Percentiles rank a stretch among this genome's conserved stretches.
Evolutionary conservation across 2,329 filamentous ascomycete genomes (phyloP).

Genomic region (Alternaria solani): DNA sequence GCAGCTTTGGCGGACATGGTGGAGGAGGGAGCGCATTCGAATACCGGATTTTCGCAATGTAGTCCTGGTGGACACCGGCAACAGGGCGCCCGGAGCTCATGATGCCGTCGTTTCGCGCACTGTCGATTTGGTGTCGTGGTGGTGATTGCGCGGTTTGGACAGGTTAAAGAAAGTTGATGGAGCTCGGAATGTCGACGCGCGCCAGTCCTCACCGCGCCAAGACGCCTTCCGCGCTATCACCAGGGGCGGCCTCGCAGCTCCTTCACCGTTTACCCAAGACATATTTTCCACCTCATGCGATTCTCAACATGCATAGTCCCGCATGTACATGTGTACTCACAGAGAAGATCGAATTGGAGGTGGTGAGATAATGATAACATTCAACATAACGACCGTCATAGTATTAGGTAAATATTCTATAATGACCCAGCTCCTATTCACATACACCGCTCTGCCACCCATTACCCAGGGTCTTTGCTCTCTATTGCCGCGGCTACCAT

Average conservation of each 20-base stretch:
- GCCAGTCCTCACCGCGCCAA: slow-evolving; percentile 33
- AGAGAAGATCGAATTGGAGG: neutral
- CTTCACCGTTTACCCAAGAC: neutral
- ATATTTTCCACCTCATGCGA: neutral
- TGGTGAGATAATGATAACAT: neutral
- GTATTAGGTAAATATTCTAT: slow-evolving; percentile 41
- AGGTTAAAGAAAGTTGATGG: slow-evolving; percentile 39
- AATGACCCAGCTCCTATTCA: slow-evolving; percentile 27
- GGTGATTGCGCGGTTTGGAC: slow-evolving; percentile 12
- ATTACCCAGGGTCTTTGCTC: slow-evolving; percentile 33
- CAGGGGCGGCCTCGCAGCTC: neutral
- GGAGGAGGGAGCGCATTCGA: slow-evolving; percentile 95
- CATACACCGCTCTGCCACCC: slow-evolving; percentile 31
- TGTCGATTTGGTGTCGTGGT: slow-evolving; percentile 15
- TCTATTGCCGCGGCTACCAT: slow-evolving; percentile 25
- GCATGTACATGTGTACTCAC: too few species aligned
- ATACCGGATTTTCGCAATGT: slow-evolving; percentile 94
- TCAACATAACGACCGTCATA: slow-evolving; percentile 35
- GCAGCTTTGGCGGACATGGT: slow-evolving; percentile 92
- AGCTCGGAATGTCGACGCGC: slow-evolving; percentile 35
- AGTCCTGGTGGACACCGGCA: slow-evolving; percentile 79
- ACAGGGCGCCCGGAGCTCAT: slow-evolving; percentile 41
- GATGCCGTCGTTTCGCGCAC: slow-evolving; percentile 10
- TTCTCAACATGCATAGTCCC: too few species aligned
- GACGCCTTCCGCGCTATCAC: slow-evolving; percentile 13